These are phyloP conservation scores for Clathrus columnatus DNA, from an alignment of 768 basidiomycete genomes.

Conservation along the genomic window DNA sequence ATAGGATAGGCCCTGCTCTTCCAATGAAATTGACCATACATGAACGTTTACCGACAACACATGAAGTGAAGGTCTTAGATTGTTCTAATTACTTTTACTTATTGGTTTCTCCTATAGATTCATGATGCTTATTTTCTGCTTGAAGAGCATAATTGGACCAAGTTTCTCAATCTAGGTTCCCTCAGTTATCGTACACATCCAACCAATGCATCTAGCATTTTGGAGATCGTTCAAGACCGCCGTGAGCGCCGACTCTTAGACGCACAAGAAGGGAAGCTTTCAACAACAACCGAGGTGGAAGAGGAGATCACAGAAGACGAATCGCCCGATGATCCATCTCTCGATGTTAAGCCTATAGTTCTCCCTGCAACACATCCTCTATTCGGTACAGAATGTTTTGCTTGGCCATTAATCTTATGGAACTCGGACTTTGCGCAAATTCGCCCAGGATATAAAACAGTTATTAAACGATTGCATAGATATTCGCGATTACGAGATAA, in stretches of 20 bases:
- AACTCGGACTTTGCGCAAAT: neutral
- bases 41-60: neutral
- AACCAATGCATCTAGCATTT: neutral
- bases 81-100: neutral
- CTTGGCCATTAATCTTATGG: neutral
- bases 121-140: slow-evolving; percentile 4
- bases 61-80: neutral
- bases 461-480: neutral
- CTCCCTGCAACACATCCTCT: neutral
- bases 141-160: neutral
- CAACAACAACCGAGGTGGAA: neutral
- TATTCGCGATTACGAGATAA: neutral
- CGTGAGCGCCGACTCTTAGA: neutral
- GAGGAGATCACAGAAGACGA: neutral
- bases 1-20: neutral
- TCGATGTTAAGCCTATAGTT: neutral
- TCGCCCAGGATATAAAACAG: neutral
- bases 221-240: neutral
- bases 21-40: neutral
- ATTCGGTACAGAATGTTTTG: slow-evolving; percentile 3
- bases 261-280: neutral
- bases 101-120: neutral
- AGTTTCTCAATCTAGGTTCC: neutral
- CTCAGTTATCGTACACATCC: neutral
- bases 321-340: neutral